These are phyloP conservation scores for Adansonia grandidieri DNA, from an alignment of 441 rosid genomes.

Conservation along the genomic window DNA sequence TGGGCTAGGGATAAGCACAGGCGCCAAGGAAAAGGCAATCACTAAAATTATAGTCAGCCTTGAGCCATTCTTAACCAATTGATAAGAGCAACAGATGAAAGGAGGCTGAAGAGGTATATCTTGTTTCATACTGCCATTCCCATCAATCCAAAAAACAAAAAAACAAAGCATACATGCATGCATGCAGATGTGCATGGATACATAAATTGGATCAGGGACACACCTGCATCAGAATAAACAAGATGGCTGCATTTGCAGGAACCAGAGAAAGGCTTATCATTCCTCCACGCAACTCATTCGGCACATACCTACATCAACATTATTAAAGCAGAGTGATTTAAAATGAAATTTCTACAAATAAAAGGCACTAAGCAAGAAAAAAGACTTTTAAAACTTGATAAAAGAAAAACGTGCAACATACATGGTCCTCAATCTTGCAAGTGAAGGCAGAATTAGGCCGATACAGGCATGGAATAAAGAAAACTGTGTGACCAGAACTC, in stretches of 20 bases:
- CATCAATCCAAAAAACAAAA: not conserved
- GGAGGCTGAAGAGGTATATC: not conserved
- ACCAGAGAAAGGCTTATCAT: slow-evolving; percentile 88
- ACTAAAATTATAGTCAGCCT: not conserved
- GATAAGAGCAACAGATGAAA: slow-evolving; percentile 5
- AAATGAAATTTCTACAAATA: slow-evolving; percentile 23
- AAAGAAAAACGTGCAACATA: slow-evolving; percentile 44
- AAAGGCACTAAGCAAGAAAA: slow-evolving; percentile 10
- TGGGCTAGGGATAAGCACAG: not conserved
- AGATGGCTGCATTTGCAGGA: slow-evolving; percentile 76
- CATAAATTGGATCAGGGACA: slow-evolving; percentile 14
- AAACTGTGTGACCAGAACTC: slow-evolving; percentile 67
- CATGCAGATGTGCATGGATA: not conserved
- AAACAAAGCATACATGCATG: not conserved
- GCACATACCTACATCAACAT: slow-evolving; percentile 68
- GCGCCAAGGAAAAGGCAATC: not conserved
- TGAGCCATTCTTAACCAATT: not conserved
- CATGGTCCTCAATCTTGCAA: slow-evolving; percentile 95
- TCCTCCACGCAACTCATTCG: slow-evolving; percentile 93
- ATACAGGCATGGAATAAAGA: slow-evolving; percentile 75
- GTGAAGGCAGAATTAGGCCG: slow-evolving; percentile 78
- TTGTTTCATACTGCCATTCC: not conserved
- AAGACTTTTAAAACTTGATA: slow-evolving; percentile 6
- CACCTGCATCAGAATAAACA: slow-evolving; percentile 69
- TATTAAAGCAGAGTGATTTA: slow-evolving; percentile 24